Evolutionary conservation across 371 early-diverging fungal genomes (phyloP).

Genomic region (Umbelopsis sp.): DNA sequence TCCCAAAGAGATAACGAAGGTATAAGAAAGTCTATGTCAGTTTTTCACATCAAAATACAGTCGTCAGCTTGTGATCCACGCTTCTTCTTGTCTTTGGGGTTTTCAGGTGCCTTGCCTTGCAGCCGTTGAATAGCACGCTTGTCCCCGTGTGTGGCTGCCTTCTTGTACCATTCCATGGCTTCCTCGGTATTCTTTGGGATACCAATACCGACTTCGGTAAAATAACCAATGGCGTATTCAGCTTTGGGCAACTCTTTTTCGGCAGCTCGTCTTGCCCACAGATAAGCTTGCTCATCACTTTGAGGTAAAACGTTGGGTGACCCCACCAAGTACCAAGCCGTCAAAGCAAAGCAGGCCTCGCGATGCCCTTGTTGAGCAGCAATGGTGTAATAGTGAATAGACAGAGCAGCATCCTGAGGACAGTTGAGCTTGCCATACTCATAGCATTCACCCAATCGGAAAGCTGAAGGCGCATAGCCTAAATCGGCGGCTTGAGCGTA

Average conservation of each 20-base stretch:
- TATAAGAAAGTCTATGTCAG: not conserved
- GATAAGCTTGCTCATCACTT: constrained; percentile 86
- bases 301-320: constrained; percentile 76
- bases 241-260: constrained; percentile 87
- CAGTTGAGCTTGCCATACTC: constrained; percentile 78
- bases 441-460: constrained; percentile 79
- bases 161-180: constrained; percentile 82
- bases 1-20: not conserved
- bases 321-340: constrained; percentile 92
- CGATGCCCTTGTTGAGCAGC: constrained; percentile 92
- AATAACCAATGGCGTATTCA: constrained; percentile 88
- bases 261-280: constrained; percentile 88
- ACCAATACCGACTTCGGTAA: constrained; percentile 84
- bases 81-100: constrained; percentile 35
- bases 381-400: constrained; percentile 74
- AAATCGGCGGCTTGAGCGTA: constrained; percentile 76
- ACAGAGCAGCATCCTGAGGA: constrained; percentile 66
- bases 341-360: constrained; percentile 86
- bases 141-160: constrained; percentile 83
- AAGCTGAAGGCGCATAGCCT: constrained; percentile 79
- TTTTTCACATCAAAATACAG: constrained; percentile 46
- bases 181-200: constrained; percentile 65
- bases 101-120: constrained; percentile 45
- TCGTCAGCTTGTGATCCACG: constrained; percentile 45
- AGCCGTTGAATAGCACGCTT: constrained; percentile 73